Base-by-base conservation (phyloP, 139 green algal genomes). In the Pseudopediastrum boryanum region DNA sequence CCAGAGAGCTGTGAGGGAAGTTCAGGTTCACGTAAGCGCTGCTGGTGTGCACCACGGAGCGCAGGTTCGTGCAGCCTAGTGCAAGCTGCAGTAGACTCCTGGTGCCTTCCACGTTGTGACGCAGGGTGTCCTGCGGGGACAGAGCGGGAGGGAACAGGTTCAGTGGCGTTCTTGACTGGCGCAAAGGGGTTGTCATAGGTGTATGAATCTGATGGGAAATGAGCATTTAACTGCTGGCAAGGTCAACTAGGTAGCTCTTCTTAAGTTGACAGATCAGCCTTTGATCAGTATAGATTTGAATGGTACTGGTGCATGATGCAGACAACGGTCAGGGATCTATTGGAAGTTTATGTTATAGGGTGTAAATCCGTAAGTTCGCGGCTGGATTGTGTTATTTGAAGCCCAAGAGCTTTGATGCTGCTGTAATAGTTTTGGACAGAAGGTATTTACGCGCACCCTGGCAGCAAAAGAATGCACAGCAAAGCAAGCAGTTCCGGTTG, bases 61-160 rank as follows among this genome's bases (percentile, higher is more conserved):
- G 35, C 62, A 87, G 59, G 35, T 82, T 48, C 19, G 35, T 29
- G 4, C 38, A 41, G 42, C 50, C 35, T 31, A 50, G 50, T 52
- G 75, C 75, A 8, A 82, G 64, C 64, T 82, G 64, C 10, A 82
- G 75, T 25, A 82, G 50, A 16, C 50, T 48, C n/a, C 75, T 38
- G n/a, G 75, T 75, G 64, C 75, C 75, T 39, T 76, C 75, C 58
- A 70, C 75, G 85, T 92, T 92, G 75, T 83, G 66, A 9, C n/a
- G 48, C 66, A 90, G 64, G 0, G 75, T 75, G 36, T 80, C 44
- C 58, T 68, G n/a, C n/a, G n/a, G n/a, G n/a, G n/a, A n/a, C n/a
- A n/a, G n/a, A n/a, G n/a, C n/a, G n/a, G n/a, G n/a, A n/a, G n/a
- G 71, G 39, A 70, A 4, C 3, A 38, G 25, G 25, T 4, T 23